Evolutionary conservation across 1,284 basidiomycete genomes (phyloP).

Genomic region (Mixia osmundae): DNA sequence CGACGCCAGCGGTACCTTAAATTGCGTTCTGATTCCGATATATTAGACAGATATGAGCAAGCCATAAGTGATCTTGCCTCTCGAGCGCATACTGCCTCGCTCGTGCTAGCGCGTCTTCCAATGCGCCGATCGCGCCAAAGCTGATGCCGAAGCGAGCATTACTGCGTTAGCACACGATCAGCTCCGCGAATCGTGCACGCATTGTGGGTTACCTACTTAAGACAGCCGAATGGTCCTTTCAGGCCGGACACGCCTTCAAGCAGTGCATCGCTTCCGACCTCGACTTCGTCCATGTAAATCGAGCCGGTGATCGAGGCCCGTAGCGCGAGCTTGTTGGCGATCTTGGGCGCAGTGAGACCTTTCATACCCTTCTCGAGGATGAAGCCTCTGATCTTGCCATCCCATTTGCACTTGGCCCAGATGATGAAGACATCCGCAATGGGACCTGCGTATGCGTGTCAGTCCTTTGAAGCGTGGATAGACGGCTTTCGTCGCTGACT

Average conservation of each 20-base stretch:
- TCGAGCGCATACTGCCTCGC: conserved; percentile 71
- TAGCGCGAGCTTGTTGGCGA: conserved; percentile 80
- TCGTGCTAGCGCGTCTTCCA: conserved; percentile 68
- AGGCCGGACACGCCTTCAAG: conserved; percentile 54
- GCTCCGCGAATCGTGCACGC: not conserved
- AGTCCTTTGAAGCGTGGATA: too few species aligned
- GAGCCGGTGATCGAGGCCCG: conserved; percentile 78
- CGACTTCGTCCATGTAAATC: conserved; percentile 42
- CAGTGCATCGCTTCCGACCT: conserved; percentile 41
- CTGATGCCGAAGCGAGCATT: conserved; percentile 75
- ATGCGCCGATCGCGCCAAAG: conserved; percentile 75
- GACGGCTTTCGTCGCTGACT: too few species aligned
- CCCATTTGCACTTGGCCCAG: conserved; percentile 91
- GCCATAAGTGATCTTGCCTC: not conserved
- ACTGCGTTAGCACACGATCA: conserved; percentile 12
- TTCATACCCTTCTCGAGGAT: conserved; percentile 67
- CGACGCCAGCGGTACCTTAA: conserved; percentile 63
- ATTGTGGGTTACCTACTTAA: conserved; percentile 30
- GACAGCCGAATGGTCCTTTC: conserved; percentile 62
- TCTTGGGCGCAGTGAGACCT: conserved; percentile 64
- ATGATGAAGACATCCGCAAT: conserved; percentile 42
- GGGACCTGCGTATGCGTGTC: too few species aligned
- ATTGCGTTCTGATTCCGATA: conserved; percentile 38
- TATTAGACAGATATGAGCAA: not conserved
- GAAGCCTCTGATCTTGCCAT: conserved; percentile 74